Evolutionary conservation across 1,284 basidiomycete genomes (phyloP).

Genomic region (Somion occarium): DNA sequence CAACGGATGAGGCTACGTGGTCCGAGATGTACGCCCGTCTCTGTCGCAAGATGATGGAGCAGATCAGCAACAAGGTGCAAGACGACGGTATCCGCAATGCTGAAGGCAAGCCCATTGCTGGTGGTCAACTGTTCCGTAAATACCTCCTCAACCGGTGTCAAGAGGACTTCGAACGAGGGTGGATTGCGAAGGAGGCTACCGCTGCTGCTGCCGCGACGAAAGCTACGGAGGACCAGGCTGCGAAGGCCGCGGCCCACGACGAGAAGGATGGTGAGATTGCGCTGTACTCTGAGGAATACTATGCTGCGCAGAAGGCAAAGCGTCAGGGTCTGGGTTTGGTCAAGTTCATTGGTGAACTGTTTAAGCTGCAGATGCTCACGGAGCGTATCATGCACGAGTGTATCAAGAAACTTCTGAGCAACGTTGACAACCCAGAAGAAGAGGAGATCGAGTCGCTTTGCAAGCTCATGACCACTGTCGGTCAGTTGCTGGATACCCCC

Average conservation of each 20-base stretch:
- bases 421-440: constrained; percentile 93
- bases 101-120: constrained; percentile 85
- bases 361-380: constrained; percentile 94
- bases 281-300: constrained; percentile 95
- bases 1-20: constrained; percentile 84
- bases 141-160: constrained; percentile 69
- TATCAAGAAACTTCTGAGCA: constrained; percentile 90
- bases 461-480: constrained; percentile 89
- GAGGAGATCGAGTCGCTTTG: constrained; percentile 97
- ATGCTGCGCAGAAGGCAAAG: constrained; percentile 94
- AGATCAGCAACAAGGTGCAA: constrained; percentile 81
- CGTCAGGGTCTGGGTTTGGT: constrained; percentile 95
- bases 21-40: constrained; percentile 96
- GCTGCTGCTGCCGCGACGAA: constrained; percentile 29
- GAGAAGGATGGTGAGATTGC: constrained; percentile 52
- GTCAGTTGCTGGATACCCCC: constrained; percentile 71
- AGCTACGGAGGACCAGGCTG: constrained; percentile 50
- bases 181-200: constrained; percentile 69
- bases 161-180: constrained; percentile 87
- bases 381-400: constrained; percentile 96
- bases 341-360: constrained; percentile 96
- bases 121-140: constrained; percentile 84
- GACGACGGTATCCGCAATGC: constrained; percentile 77
- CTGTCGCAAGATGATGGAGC: constrained; percentile 76
- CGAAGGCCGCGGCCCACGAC: constrained; percentile 57